These are phyloP conservation scores for Trametes hirsuta DNA, from an alignment of 1,284 basidiomycete genomes.

Conservation along the genomic window DNA sequence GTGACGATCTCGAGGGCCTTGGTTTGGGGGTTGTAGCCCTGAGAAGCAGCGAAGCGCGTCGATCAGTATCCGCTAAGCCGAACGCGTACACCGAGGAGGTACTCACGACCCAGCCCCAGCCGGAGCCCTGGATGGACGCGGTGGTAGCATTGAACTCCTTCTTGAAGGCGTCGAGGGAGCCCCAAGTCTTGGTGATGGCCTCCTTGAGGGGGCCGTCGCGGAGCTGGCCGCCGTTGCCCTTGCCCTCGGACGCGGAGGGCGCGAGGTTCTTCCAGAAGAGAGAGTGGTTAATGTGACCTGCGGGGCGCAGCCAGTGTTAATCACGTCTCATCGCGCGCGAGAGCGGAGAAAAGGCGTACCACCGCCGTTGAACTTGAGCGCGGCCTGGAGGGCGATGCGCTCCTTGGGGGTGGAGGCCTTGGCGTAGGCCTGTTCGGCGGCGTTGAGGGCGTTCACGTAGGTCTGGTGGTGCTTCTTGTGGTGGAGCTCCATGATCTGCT, in stretches of 20 bases:
- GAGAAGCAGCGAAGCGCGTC: neutral
- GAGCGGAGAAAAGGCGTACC: constrained; percentile 47
- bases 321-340: constrained; percentile 1
- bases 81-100: neutral
- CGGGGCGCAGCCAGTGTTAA: neutral
- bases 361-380: constrained; percentile 92
- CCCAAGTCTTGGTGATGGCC: constrained; percentile 85
- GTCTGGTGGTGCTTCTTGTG: constrained; percentile 96
- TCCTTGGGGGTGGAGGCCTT: constrained; percentile 73
- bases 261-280: constrained; percentile 98
- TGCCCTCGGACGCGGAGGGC: constrained; percentile 54
- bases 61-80: neutral
- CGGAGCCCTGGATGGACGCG: constrained; percentile 85
- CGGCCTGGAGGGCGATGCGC: constrained; percentile 83
- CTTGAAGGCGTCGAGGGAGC: constrained; percentile 75
- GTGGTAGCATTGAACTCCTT: constrained; percentile 85
- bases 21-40: constrained; percentile 67
- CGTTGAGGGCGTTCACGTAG: constrained; percentile 90
- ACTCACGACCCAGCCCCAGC: constrained; percentile 92
- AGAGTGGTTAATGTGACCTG: constrained; percentile 89
- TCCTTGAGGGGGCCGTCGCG: constrained; percentile 76
- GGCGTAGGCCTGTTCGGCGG: constrained; percentile 85
- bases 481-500: constrained; percentile 91
- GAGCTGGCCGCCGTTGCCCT: constrained; percentile 68
- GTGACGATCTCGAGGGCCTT: constrained; percentile 77